Conservation (phyloP, 139 green algal genomes). For the Tetraselmis striata region DNA sequence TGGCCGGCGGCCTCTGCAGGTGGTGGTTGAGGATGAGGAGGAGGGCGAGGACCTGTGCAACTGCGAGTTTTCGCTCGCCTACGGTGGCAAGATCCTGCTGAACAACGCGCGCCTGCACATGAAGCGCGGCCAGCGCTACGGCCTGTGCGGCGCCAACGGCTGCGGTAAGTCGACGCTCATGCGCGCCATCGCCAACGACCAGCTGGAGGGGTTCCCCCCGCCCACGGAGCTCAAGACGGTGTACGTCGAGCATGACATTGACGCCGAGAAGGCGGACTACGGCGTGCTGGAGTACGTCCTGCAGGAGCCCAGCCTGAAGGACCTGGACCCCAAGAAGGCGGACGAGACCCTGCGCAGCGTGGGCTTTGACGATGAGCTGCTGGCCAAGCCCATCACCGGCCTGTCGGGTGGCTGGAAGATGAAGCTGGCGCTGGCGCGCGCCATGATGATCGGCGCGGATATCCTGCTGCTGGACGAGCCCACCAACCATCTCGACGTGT, state of each 20-base stretch:
- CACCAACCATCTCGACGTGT: conserved; percentile 81
- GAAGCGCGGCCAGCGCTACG: conserved; percentile 73
- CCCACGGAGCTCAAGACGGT: conserved; percentile 73
- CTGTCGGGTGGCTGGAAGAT: conserved; percentile 90
- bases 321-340: conserved; percentile 33
- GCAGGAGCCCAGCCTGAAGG: conserved; percentile 40
- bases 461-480: conserved; percentile 88
- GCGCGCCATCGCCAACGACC: conserved; percentile 83
- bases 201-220: conserved; percentile 86
- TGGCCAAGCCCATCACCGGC: conserved; percentile 44
- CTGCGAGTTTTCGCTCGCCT: conserved; percentile 84
- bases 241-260: conserved; percentile 90
- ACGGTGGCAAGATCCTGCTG: conserved; percentile 85
- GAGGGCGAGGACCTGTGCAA: conserved; percentile 84
- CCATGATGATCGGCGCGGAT: conserved; percentile 82
- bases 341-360: conserved; percentile 55
- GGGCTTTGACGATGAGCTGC: conserved; percentile 69
- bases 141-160: conserved; percentile 81
- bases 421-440: conserved; percentile 78
- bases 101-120: conserved; percentile 78
- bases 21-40: conserved; percentile 48
- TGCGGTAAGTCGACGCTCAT: conserved; percentile 90
- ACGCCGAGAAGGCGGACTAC: conserved; percentile 54
- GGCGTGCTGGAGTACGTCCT: conserved; percentile 58
- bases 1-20: too few relatives aligned